Evolutionary conservation across 306 rosid species (phyloP).

Genomic region (Rubus idaeus): DNA sequence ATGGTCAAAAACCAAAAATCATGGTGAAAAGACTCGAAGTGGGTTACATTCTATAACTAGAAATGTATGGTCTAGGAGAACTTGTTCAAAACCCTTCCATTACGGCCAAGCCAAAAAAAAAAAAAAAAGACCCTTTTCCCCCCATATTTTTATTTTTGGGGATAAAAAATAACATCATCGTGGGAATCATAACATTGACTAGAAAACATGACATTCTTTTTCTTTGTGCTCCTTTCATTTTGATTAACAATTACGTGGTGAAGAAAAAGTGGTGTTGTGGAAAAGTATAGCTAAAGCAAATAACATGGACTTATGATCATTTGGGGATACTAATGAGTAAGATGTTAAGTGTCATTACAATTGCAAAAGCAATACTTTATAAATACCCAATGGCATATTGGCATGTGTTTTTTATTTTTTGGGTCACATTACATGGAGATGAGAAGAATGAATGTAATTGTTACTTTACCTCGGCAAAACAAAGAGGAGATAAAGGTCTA

Average conservation of each 20-base stretch:
- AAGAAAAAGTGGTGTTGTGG: background rate
- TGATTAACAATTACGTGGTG: too few relatives aligned
- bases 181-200: background rate
- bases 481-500: too few relatives aligned
- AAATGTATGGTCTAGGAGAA: background rate
- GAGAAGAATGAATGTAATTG: too few relatives aligned
- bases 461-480: too few relatives aligned
- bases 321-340: background rate
- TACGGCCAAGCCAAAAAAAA: too few relatives aligned
- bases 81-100: too few relatives aligned
- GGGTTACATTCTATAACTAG: background rate
- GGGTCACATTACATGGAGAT: background rate
- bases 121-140: too few relatives aligned
- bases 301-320: background rate
- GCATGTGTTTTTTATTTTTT: background rate
- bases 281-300: background rate
- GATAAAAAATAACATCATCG: too few relatives aligned
- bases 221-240: background rate
- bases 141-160: too few relatives aligned
- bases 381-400: background rate
- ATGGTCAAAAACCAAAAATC: background rate
- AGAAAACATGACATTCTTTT: background rate
- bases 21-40: background rate
- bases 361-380: background rate
- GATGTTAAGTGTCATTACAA: background rate